phyloP scores from a whole-genome alignment of 2,329 filamentous ascomycete genomes.

The Domatiomyces catenatus region DNA sequence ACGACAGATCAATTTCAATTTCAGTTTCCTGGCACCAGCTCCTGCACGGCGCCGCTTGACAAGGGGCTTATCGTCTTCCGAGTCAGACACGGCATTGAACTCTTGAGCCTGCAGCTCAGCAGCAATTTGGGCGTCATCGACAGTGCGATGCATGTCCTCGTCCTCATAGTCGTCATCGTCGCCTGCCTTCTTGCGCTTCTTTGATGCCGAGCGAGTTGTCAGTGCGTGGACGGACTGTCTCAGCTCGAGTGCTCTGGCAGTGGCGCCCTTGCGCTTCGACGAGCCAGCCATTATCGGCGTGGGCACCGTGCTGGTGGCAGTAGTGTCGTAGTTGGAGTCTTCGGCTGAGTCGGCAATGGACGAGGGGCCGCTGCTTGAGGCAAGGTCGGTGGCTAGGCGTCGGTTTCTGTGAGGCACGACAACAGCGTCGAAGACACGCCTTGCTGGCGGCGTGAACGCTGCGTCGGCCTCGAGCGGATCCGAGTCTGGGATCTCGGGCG shows the following conservation, averaged over 20 bases:
- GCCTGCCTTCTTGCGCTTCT: conserved; percentile 30
- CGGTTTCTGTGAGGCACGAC: conserved; percentile 5
- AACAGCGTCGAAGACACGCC: conserved; percentile 9
- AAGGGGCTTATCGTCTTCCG: conserved; percentile 10
- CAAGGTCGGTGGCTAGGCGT: conserved; percentile 1
- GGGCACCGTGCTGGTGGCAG: conserved; percentile 42
- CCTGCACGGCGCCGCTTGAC: conserved; percentile 1
- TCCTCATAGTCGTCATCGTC: conserved; percentile 25
- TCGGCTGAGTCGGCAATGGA: conserved; percentile 26
- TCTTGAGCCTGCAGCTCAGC: conserved; percentile 42
- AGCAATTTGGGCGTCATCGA: conserved; percentile 37
- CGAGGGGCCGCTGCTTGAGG: conserved; percentile 20
- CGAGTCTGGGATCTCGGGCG: conserved; percentile 15
- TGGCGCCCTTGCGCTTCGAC: conserved; percentile 21
- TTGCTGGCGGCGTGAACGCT: conserved; percentile 3
- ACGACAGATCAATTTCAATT: neutral
- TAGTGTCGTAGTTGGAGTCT: conserved; percentile 42
- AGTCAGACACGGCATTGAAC: conserved; percentile 21
- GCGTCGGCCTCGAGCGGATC: conserved; percentile 10
- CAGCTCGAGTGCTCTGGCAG: conserved; percentile 32
- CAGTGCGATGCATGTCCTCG: conserved; percentile 15
- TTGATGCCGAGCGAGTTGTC: conserved; percentile 23
- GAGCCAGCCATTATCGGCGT: conserved; percentile 34
- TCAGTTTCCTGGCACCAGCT: neutral
- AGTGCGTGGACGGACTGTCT: conserved; percentile 32